phyloP scores from a whole-genome alignment of 2,329 filamentous ascomycete genomes.

The Elsinoe batatas region DNA sequence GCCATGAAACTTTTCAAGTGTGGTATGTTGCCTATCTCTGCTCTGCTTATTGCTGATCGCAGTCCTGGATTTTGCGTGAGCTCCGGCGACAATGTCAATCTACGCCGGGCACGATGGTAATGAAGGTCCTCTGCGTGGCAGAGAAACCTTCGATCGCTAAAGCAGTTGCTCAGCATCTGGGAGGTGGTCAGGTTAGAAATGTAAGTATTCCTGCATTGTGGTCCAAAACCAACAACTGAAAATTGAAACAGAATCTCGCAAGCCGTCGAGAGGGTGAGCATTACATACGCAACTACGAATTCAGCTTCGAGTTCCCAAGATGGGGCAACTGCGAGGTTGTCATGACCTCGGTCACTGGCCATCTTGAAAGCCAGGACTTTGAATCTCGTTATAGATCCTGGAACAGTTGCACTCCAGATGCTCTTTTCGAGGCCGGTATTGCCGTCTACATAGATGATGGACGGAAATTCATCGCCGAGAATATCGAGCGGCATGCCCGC shows the following conservation, averaged over 20 bases:
- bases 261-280: slow-evolving; percentile 34
- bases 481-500: slow-evolving; percentile 71
- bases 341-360: slow-evolving; percentile 89
- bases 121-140: slow-evolving; percentile 62
- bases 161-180: slow-evolving; percentile 81
- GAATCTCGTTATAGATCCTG: slow-evolving; percentile 64
- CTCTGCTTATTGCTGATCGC: too few species aligned
- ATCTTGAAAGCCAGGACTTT: slow-evolving; percentile 77
- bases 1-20: too few species aligned
- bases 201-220: slow-evolving; percentile 34
- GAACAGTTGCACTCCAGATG: slow-evolving; percentile 66
- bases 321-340: slow-evolving; percentile 79
- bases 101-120: slow-evolving; percentile 27
- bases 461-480: slow-evolving; percentile 70
- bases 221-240: neutral
- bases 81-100: neutral
- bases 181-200: slow-evolving; percentile 60
- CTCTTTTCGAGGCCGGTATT: slow-evolving; percentile 74
- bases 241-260: neutral
- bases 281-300: slow-evolving; percentile 91
- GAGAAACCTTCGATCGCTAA: slow-evolving; percentile 94
- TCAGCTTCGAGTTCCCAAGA: slow-evolving; percentile 72
- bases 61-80: neutral
- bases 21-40: too few species aligned
- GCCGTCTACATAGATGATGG: slow-evolving; percentile 58